phyloP scores from a whole-genome alignment of 495 filamentous ascomycete species.

The Mycothermus thermophilus region DNA sequence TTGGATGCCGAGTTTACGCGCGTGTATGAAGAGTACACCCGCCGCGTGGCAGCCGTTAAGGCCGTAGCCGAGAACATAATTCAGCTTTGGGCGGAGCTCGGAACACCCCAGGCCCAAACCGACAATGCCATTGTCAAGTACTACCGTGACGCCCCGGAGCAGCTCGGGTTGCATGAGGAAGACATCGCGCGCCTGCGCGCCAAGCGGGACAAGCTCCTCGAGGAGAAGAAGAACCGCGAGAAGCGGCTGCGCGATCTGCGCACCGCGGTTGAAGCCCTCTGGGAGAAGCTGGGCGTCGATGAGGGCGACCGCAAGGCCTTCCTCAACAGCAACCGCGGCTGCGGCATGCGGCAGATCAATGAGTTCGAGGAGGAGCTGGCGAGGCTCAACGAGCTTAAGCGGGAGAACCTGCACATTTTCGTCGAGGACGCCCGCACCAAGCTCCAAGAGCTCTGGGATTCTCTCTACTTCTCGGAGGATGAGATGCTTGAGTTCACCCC shows the following conservation, averaged over 20 bases:
- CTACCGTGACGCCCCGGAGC: conserved; percentile 80
- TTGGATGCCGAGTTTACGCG: conserved; percentile 83
- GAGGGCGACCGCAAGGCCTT: conserved; percentile 72
- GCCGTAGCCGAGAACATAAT: conserved; percentile 70
- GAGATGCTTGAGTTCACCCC: conserved; percentile 97
- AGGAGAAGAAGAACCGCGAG: conserved; percentile 88
- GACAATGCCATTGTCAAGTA: conserved; percentile 74
- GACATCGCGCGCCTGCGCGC: conserved; percentile 59
- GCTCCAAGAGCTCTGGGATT: conserved; percentile 89
- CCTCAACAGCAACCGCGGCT: conserved; percentile 53
- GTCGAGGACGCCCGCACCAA: conserved; percentile 84
- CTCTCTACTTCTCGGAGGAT: conserved; percentile 85
- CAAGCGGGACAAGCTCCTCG: conserved; percentile 70
- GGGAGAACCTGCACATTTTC: conserved; percentile 87
- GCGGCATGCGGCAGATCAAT: conserved; percentile 75
- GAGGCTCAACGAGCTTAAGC: conserved; percentile 80
- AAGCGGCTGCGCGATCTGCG: conserved; percentile 65
- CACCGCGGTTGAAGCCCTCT: conserved; percentile 60
- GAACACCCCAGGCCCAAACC: conserved; percentile 83
- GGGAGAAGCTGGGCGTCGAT: conserved; percentile 77
- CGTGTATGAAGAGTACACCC: conserved; percentile 89
- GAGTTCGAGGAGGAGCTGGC: conserved; percentile 84
- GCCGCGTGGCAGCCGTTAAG: conserved; percentile 62
- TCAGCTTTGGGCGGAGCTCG: conserved; percentile 87
- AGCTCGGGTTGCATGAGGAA: conserved; percentile 76